Evolutionary conservation across 2,329 filamentous ascomycete genomes (phyloP), one percentile per base, ranked within the genome.

Genomic region (Pseudogymnoascus sp.): DNA sequence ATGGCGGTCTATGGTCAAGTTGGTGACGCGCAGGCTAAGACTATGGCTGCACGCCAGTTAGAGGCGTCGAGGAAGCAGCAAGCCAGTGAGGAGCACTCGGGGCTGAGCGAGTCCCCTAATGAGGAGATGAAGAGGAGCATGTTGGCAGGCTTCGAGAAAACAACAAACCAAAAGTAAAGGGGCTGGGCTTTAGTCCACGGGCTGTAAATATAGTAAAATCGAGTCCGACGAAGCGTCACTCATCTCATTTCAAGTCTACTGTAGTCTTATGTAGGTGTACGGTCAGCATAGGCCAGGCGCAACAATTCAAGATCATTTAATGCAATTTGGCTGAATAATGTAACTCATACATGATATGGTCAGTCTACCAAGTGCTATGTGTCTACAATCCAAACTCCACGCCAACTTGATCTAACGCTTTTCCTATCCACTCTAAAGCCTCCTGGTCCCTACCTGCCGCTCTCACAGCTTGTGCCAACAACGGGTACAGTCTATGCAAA

Each of bases 1-100:
- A 87, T 99, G 81, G 89, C 92, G 63, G 93, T 99, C 16, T 99
- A 96, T 75, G 91, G 93, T 65, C 97, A 96, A 75, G 90, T 99
- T 51, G 91, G 86, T 69, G 85, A 93, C 71, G 85, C 87, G 0
- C 91, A 96, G 76, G 84, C 86, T 26, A 88, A 84, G 73, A 80
- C 81, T 10, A 81, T 90, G 75, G 84, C 86, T 4, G 81, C 81
- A 68, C 80, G 81, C 70, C 64, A 78, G 1, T 72, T 82, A 18
- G 75, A 78, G 60, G 69, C 76, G 12, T 71, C 75, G 18, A 75
- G 77, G 66, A 64, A 73, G 10, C 70, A 75, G 59, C 71, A 71
- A 40, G 67, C 71, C 16, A 29, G 59, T 12, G 67, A 69, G 23
- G 64, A 68, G 14, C 39, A 64, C 10, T 62, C 64, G 29, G 42